Evolutionary conservation across 352 stramenopile genomes (phyloP).

Genomic region (Globisporangium cederbergense): DNA sequence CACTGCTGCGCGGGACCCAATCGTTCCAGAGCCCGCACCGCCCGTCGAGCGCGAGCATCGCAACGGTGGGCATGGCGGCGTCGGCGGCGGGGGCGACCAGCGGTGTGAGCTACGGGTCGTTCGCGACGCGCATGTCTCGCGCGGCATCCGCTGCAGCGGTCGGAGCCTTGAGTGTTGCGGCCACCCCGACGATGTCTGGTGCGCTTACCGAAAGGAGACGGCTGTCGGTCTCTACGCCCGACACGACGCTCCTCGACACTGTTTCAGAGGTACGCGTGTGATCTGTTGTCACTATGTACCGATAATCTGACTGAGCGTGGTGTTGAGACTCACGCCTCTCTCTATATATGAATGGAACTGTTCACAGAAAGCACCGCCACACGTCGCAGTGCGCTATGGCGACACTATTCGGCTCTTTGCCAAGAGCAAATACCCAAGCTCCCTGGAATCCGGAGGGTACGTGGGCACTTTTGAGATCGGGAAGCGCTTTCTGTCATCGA

Average conservation of each 20-base stretch:
- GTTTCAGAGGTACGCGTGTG: conserved; percentile 11
- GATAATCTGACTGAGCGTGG: background rate
- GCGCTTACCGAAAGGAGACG: conserved; percentile 4
- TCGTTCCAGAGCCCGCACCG: background rate
- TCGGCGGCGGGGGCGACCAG: conserved; percentile 4
- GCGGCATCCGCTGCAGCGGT: conserved; percentile 11
- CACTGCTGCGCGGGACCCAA: background rate
- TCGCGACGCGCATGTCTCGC: conserved; percentile 12
- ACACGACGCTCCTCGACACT: conserved; percentile 13
- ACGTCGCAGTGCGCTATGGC: conserved; percentile 67
- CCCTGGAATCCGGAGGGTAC: conserved; percentile 36
- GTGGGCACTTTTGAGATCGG: conserved; percentile 69
- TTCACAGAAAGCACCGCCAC: conserved; percentile 44
- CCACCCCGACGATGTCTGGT: background rate
- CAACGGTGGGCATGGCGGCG: conserved; percentile 6
- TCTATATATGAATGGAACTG: conserved; percentile 35
- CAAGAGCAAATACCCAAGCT: conserved; percentile 47
- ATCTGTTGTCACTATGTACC: background rate
- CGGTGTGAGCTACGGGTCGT: conserved; percentile 16
- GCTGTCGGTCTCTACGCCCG: background rate
- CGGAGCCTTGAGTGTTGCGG: background rate
- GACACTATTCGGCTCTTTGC: conserved; percentile 68
- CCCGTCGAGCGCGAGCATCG: background rate
- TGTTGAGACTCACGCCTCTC: background rate
- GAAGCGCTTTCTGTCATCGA: conserved; percentile 54